Percentiles rank a stretch among this genome's conserved stretches.
Conservation (phyloP, 306 rosid genomes). For the Prinsepia uniflora region DNA sequence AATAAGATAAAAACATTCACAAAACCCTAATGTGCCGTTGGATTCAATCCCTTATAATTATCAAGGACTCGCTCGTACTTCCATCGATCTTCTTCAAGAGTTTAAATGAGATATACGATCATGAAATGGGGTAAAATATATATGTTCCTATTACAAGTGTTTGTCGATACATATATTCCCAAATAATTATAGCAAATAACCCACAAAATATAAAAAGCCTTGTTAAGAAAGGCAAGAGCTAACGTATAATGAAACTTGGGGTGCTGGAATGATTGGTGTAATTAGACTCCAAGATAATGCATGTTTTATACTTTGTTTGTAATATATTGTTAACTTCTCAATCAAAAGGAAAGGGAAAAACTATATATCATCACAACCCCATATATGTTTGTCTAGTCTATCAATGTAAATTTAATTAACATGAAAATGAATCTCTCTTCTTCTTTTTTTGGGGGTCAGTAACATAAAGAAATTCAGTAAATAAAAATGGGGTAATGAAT, state of each 20-base stretch:
- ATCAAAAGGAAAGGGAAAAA: constrained; percentile 14
- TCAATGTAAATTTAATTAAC: not conserved
- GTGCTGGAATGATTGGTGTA: not conserved
- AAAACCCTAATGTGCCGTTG: not conserved
- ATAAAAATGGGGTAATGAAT: constrained; percentile 12
- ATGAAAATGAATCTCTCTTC: constrained; percentile 12
- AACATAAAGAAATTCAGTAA: constrained; percentile 3
- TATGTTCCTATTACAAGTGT: too few relatives aligned
- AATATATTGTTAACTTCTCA: constrained; percentile 3
- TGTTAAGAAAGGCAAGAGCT: not conserved
- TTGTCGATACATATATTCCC: not conserved
- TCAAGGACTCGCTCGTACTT: too few relatives aligned
- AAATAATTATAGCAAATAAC: not conserved
- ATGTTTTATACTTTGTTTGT: not conserved
- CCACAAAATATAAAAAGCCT: not conserved
- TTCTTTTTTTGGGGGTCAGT: too few relatives aligned
- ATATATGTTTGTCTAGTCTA: not conserved
- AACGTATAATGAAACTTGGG: not conserved
- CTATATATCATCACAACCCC: too few relatives aligned
- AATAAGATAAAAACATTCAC: not conserved
- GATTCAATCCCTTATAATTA: not conserved
- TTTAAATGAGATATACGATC: not conserved
- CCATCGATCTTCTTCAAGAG: too few relatives aligned
- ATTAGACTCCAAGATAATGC: not conserved
- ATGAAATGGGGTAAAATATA: not conserved